These are phyloP conservation scores for Penicillium longicatenatum DNA, from an alignment of 495 filamentous ascomycete species.

Conservation along the genomic window DNA sequence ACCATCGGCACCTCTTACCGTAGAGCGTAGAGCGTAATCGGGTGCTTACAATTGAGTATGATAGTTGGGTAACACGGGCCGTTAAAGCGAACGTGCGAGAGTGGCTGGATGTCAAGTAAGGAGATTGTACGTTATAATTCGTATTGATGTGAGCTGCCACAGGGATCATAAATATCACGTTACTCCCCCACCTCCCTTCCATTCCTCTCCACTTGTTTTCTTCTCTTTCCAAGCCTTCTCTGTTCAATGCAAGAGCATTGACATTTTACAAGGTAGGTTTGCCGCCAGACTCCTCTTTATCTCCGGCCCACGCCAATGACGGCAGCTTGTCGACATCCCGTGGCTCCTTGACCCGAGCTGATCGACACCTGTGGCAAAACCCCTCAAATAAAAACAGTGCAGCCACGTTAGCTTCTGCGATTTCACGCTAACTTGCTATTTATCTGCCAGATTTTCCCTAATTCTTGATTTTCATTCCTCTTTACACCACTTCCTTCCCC, in stretches of 20 bases:
- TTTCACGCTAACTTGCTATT: constrained; percentile 4
- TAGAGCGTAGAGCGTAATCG: background rate
- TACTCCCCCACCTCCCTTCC: constrained; percentile 18
- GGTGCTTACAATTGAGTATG: background rate
- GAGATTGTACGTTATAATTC: background rate
- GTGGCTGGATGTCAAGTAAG: constrained; percentile 11
- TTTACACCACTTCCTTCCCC: constrained; percentile 10
- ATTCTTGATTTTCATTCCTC: background rate
- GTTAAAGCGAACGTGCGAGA: constrained; percentile 1
- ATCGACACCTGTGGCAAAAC: constrained; percentile 36
- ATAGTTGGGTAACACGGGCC: background rate
- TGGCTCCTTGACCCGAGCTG: constrained; percentile 15
- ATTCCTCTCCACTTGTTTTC: constrained; percentile 9
- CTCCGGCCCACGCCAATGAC: constrained; percentile 30
- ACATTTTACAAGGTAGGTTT: constrained; percentile 2
- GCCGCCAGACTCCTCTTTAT: background rate
- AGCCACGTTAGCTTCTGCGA: constrained; percentile 9
- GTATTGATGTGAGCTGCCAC: background rate
- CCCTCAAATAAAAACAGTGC: constrained; percentile 16
- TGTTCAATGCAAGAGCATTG: constrained; percentile 11
- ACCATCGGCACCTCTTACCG: background rate
- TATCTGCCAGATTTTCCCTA: constrained; percentile 9
- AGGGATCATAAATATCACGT: constrained; percentile 24
- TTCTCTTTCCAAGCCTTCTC: constrained; percentile 6
- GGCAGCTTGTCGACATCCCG: constrained; percentile 38